Percentiles rank a stretch among this genome's conserved stretches.
phyloP scores from a whole-genome alignment of 208 protist species.

The Tritrichomonas musculus region DNA sequence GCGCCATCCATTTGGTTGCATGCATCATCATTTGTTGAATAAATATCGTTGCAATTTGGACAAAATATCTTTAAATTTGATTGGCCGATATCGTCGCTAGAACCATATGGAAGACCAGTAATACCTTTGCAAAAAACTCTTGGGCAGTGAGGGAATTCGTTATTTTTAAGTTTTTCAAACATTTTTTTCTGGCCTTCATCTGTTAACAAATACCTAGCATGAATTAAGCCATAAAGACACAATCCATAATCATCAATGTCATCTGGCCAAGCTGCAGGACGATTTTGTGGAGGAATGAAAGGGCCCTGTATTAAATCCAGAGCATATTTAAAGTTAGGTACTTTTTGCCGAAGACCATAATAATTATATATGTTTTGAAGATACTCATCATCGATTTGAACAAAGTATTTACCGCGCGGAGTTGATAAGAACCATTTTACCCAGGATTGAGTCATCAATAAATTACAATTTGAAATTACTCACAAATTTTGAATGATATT shows the following conservation, averaged over 20 bases:
- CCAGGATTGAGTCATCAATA: not conserved
- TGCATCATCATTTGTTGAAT: not conserved
- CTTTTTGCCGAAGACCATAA: slow-evolving; percentile 22
- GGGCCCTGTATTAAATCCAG: not conserved
- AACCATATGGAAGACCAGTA: not conserved
- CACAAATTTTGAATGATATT: not conserved
- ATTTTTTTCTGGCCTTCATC: not conserved
- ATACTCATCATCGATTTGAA: slow-evolving; percentile 16
- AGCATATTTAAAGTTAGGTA: slow-evolving; percentile 17
- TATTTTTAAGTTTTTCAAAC: not conserved
- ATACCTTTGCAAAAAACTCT: not conserved
- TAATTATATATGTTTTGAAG: not conserved
- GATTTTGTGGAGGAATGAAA: not conserved
- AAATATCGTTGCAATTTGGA: slow-evolving; percentile 13
- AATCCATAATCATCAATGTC: slow-evolving; percentile 30
- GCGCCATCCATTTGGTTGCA: not conserved
- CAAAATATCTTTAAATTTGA: slow-evolving; percentile 1
- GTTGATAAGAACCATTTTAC: not conserved
- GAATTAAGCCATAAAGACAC: not conserved
- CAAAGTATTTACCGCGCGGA: not conserved
- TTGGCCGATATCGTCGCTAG: not conserved
- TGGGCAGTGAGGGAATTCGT: not conserved
- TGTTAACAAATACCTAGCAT: slow-evolving; percentile 24
- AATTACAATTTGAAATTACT: not conserved
- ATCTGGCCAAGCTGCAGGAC: not conserved